Evolutionary conservation across 345 rosid genomes (phyloP).

Genomic region (Bruguiera gymnorhiza): DNA sequence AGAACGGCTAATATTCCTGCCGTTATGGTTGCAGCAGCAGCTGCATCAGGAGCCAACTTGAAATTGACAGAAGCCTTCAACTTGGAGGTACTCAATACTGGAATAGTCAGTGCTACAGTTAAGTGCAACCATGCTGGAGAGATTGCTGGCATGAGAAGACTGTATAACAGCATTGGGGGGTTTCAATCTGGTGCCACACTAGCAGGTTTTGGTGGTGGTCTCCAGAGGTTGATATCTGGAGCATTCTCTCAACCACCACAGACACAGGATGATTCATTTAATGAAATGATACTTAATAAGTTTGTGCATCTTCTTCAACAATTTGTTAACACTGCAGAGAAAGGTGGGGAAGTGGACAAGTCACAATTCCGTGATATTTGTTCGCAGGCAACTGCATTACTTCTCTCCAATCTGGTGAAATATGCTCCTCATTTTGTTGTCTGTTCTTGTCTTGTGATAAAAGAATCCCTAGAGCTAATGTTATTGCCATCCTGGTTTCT

Average conservation of each 20-base stretch:
- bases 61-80: constrained; percentile 80
- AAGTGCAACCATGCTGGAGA: constrained; percentile 97
- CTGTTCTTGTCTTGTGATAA: background rate
- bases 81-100: constrained; percentile 94
- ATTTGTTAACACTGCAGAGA: constrained; percentile 81
- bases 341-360: constrained; percentile 90
- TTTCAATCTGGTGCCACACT: constrained; percentile 63
- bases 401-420: constrained; percentile 88
- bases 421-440: constrained; percentile 5
- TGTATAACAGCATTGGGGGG: constrained; percentile 93
- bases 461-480: constrained; percentile 14
- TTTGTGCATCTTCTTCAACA: constrained; percentile 91
- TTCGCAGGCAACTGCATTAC: constrained; percentile 94
- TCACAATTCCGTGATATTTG: constrained; percentile 79
- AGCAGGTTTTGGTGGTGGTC: constrained; percentile 58
- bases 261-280: constrained; percentile 77
- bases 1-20: constrained; percentile 94
- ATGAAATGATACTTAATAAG: constrained; percentile 76
- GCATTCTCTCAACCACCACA: constrained; percentile 72
- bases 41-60: constrained; percentile 95
- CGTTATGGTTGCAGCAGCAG: constrained; percentile 98
- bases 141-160: constrained; percentile 98
- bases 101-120: constrained; percentile 92
- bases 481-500: constrained; percentile 15
- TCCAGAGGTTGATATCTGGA: constrained; percentile 88